Percentiles rank a stretch among this genome's conserved stretches.
These are phyloP conservation scores for Pythium aristosporum DNA, from an alignment of 352 stramenopile genomes.

Conservation along the genomic window DNA sequence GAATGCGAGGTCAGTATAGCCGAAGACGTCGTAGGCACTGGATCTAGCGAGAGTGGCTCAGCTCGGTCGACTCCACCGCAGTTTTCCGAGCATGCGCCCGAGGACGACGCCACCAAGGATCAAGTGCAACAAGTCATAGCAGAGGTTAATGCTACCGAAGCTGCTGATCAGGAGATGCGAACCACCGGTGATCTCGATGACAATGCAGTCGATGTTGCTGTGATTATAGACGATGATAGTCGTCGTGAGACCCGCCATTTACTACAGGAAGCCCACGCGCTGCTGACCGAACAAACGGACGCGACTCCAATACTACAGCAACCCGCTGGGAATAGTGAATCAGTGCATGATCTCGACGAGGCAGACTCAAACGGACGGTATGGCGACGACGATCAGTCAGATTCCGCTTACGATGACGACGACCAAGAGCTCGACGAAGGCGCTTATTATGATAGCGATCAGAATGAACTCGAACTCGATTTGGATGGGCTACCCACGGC, in stretches of 20 bases:
- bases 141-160: not conserved
- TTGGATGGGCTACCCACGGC: not conserved
- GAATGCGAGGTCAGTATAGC: no score
- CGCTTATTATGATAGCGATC: conserved; percentile 18
- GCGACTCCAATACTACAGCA: no score
- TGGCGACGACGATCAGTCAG: not conserved
- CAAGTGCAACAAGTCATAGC: conserved; percentile 3
- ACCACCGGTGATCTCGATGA: conserved; percentile 2
- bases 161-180: not conserved
- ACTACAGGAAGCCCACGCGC: conserved; percentile 37
- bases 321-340: not conserved
- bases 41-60: not conserved
- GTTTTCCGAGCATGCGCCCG: not conserved
- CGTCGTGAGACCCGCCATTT: conserved; percentile 38
- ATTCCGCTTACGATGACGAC: conserved; percentile 21
- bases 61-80: not conserved
- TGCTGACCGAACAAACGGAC: conserved; percentile 22
- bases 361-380: not conserved
- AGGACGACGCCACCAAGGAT: not conserved
- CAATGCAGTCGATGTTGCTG: not conserved
- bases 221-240: conserved; percentile 23
- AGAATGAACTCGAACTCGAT: not conserved
- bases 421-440: conserved; percentile 25
- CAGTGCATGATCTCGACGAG: not conserved
- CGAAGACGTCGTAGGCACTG: not conserved